Conservation (phyloP, 352 stramenopile genomes). For the Aphanomyces invadans region DNA sequence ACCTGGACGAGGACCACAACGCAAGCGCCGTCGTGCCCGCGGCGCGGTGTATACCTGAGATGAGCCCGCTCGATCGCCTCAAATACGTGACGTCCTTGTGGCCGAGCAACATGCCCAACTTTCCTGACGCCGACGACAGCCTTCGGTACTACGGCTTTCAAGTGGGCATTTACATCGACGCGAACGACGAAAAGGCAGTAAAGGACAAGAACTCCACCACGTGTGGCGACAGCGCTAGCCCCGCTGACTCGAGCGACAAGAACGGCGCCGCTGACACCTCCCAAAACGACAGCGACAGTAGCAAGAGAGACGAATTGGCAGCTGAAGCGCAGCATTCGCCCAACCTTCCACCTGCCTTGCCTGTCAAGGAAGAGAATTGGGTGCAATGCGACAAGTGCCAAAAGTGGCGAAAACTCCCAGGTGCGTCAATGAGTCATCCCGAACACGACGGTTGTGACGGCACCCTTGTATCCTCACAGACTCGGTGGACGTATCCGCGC, state of each 20-base stretch:
- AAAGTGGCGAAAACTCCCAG: conserved; percentile 74
- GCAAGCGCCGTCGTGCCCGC: conserved; percentile 39
- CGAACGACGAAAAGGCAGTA: conserved; percentile 46
- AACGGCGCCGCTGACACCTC: conserved; percentile 29
- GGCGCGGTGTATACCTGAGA: conserved; percentile 31
- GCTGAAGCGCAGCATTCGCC: too few relatives aligned
- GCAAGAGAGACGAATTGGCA: too few relatives aligned
- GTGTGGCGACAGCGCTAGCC: background rate
- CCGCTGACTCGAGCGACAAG: conserved; percentile 20
- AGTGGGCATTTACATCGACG: conserved; percentile 60
- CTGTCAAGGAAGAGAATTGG: conserved; percentile 78
- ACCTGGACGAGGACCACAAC: conserved; percentile 37
- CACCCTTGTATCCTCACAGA: conserved; percentile 30
- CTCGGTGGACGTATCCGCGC: conserved; percentile 64
- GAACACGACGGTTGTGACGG: too few relatives aligned
- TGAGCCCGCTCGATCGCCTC: conserved; percentile 49
- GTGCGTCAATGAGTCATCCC: too few relatives aligned
- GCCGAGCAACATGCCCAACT: conserved; percentile 44
- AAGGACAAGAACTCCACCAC: conserved; percentile 24
- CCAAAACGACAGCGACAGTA: conserved; percentile 33
- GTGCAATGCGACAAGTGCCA: conserved; percentile 82
- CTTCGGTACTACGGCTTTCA: conserved; percentile 74
- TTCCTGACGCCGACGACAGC: conserved; percentile 59
- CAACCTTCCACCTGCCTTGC: conserved; percentile 40
- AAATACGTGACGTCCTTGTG: conserved; percentile 65